A percentile compares a stretch with the other conserved stretches of the same genome.
phyloP scores from a whole-genome alignment of 345 rosid species.

The Populus pruinosa region DNA sequence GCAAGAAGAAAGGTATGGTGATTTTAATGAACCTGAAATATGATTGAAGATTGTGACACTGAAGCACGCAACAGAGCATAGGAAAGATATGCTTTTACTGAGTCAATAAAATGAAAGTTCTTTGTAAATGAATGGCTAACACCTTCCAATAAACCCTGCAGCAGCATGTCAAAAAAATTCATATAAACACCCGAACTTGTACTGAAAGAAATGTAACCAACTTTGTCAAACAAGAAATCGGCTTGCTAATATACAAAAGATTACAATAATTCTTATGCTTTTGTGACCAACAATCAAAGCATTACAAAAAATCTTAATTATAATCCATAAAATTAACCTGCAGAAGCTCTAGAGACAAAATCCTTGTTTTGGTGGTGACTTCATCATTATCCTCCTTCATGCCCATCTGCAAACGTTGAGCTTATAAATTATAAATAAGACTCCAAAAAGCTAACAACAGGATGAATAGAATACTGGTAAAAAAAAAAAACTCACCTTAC shows the following conservation, averaged over 20 bases:
- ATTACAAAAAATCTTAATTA: background rate
- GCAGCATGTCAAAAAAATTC: slow-evolving; percentile 1
- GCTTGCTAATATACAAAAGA: background rate
- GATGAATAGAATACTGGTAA: background rate
- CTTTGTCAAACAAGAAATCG: background rate
- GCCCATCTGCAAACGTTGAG: slow-evolving; percentile 66
- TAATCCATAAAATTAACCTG: slow-evolving; percentile 54
- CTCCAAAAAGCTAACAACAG: slow-evolving; percentile 24
- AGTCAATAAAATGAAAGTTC: slow-evolving; percentile 95
- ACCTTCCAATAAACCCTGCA: slow-evolving; percentile 92
- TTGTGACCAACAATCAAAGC: slow-evolving; percentile 4
- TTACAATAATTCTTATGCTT: background rate
- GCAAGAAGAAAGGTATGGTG: slow-evolving; percentile 13
- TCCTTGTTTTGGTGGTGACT: slow-evolving; percentile 83
- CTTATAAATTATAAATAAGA: slow-evolving; percentile 16
- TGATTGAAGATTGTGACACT: slow-evolving; percentile 78
- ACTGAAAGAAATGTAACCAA: background rate
- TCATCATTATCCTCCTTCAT: slow-evolving; percentile 99
- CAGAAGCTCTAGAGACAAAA: slow-evolving; percentile 94
- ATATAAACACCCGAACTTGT: background rate
- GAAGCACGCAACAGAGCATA: slow-evolving; percentile 95
- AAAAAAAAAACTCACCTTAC: slow-evolving; percentile 62
- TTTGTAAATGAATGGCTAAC: slow-evolving; percentile 89
- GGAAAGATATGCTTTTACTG: slow-evolving; percentile 95
- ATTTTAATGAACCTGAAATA: slow-evolving; percentile 72